Conservation (phyloP, 768 basidiomycete species). For the Phylloporus sp. region DNA sequence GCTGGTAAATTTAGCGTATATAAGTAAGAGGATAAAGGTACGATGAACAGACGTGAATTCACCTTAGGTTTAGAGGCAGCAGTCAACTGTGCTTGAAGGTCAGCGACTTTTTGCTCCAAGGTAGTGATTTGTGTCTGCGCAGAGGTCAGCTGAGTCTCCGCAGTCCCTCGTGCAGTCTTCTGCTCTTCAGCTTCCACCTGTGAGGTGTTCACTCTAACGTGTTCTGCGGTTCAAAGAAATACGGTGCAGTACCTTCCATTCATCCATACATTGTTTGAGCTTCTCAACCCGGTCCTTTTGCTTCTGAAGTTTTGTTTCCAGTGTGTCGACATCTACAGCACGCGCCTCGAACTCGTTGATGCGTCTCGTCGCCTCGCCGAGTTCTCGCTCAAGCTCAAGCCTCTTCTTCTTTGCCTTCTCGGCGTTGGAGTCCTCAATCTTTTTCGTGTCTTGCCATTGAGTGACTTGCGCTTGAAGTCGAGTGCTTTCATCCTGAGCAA, state of each 20-base stretch:
- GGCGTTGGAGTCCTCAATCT: conserved; percentile 55
- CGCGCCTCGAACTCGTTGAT: conserved; percentile 30
- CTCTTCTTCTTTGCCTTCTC: conserved; percentile 53
- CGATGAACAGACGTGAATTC: not conserved
- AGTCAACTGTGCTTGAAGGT: conserved; percentile 44
- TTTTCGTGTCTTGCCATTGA: conserved; percentile 67
- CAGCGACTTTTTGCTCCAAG: conserved; percentile 39
- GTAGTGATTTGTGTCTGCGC: conserved; percentile 23
- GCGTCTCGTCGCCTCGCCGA: conserved; percentile 42
- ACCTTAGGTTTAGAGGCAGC: conserved; percentile 32
- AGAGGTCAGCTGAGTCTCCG: conserved; percentile 33
- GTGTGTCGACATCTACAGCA: conserved; percentile 22
- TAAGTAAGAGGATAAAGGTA: conserved; percentile 12
- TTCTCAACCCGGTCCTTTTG: conserved; percentile 41
- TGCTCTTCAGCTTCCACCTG: conserved; percentile 40
- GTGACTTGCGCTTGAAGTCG: conserved; percentile 62
- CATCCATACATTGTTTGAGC: conserved; percentile 37
- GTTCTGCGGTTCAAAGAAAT: not conserved
- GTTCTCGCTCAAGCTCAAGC: conserved; percentile 52
- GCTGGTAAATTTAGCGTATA: conserved; percentile 5
- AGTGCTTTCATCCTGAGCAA: conserved; percentile 51
- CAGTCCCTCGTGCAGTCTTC: conserved; percentile 35
- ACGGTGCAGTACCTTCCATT: conserved; percentile 43
- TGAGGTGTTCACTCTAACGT: not conserved
- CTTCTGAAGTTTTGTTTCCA: conserved; percentile 40